Percentiles rank a stretch among this genome's conserved stretches.
phyloP scores from a whole-genome alignment of 306 rosid genomes.

The Mimosa bimucronata region DNA sequence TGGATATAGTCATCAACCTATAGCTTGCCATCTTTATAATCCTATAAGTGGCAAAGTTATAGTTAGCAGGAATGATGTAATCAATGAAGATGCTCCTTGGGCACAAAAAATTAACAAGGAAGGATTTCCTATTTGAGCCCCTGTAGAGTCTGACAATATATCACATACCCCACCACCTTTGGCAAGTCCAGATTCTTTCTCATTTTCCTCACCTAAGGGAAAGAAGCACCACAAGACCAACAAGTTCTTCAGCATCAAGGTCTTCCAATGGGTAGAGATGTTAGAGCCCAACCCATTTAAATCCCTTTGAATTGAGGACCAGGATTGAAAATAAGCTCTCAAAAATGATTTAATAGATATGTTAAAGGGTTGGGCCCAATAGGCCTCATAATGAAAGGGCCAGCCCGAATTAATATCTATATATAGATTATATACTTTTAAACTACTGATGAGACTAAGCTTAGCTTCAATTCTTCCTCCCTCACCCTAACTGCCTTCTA shows the following conservation, averaged over 20 bases:
- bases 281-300: neutral
- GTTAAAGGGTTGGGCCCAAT: neutral
- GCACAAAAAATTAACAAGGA: no score
- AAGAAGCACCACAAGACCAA: neutral
- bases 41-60: no score
- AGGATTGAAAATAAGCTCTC: neutral
- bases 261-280: neutral
- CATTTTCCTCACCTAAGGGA: neutral
- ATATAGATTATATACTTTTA: no score
- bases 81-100: no score
- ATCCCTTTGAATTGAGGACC: neutral
- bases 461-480: neutral
- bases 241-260: neutral
- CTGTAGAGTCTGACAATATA: no score
- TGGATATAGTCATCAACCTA: no score
- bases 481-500: no score
- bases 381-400: neutral
- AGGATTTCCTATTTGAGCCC: no score
- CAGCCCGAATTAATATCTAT: neutral
- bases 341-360: no score
- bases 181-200: neutral
- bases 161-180: no score
- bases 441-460: neutral
- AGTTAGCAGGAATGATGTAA: no score
- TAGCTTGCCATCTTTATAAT: no score